Evolutionary conservation across 768 basidiomycete genomes (phyloP), one percentile per base, ranked within the genome.

Genomic region (Collybiopsis luxurians): DNA sequence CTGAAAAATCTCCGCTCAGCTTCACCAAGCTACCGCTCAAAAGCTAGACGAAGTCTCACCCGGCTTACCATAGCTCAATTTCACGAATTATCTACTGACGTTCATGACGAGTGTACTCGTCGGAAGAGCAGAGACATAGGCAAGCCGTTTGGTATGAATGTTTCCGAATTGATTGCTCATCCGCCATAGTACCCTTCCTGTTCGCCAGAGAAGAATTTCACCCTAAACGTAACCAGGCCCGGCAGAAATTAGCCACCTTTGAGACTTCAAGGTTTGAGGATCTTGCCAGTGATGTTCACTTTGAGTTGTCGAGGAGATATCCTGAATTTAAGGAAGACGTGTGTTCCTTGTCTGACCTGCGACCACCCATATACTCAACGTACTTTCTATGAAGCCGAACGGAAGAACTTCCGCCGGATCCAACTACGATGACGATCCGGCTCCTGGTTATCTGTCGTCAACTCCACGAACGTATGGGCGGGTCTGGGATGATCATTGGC

Each of bases 151-250:
- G 66, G 50, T 75, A 44, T 23, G 58, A 55, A 50, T 11, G 10
- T 10, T 17, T 28, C 26, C 17, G 57, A 55, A 46, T 45, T 38
- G 3, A 40, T 42, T 46, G 42, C 51, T 52, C 59, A 66, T 60
- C 63, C 53, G 60, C 28, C 55, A 36, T 61, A 92, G 92, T 88
- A 30, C 89, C 94, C 39, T 98, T 95, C 74, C 82, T 99, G 21
- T 92, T 95, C 24, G 85, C 94, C 2, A 84, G 92, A 55, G 85
- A 90, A 55, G 96, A 98, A 61, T 98, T 98, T 69, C 97, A 98
- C 72, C 95, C 96, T 9, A 99, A 98, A 72, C 87, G 97, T 48
- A 98, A 98, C 69, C 96, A 97, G 73, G 96, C 96, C 0, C 83
- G 96, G 38, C 96, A 98, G 73, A 98, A 98, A 73, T 84, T 98